Conservation (phyloP, 129 eudicot species). For the carrot (Daucus carota) region DNA sequence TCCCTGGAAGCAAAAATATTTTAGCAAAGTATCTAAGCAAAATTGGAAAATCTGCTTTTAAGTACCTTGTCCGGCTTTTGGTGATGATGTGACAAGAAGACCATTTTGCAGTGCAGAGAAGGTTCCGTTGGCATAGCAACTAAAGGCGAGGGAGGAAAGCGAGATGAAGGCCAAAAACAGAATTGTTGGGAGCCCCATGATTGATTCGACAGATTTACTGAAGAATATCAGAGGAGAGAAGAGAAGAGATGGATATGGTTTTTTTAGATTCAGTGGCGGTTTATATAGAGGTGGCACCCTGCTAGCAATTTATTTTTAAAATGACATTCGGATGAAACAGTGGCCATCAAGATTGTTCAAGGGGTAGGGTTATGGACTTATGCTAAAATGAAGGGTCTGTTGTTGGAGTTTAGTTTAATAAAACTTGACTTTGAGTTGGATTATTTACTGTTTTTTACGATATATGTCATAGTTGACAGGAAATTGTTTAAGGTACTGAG, state of each 20-base stretch:
- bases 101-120: conserved; percentile 38
- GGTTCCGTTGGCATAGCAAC: conserved; percentile 26
- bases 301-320: not conserved
- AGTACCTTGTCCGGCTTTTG: conserved; percentile 16
- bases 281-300: not conserved
- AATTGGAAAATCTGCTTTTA: not conserved
- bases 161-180: conserved; percentile 21
- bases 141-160: conserved; percentile 27
- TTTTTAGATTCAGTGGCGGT: not conserved
- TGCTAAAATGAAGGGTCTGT: not conserved
- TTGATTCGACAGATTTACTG: not conserved
- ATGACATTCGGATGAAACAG: not conserved
- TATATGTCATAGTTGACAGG: not conserved
- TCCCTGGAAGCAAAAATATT: no score
- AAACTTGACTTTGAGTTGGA: not conserved
- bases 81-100: conserved; percentile 34
- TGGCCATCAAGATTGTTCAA: conserved; percentile 38
- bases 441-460: not conserved
- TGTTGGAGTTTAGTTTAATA: conserved; percentile 9
- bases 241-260: not conserved
- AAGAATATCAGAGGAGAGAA: not conserved
- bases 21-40: conserved; percentile 18
- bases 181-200: not conserved
- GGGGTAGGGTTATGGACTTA: conserved; percentile 15
- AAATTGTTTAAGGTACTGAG: not conserved